Conservation (phyloP, 257 asterid species). For the Penstemon davidsonii region DNA sequence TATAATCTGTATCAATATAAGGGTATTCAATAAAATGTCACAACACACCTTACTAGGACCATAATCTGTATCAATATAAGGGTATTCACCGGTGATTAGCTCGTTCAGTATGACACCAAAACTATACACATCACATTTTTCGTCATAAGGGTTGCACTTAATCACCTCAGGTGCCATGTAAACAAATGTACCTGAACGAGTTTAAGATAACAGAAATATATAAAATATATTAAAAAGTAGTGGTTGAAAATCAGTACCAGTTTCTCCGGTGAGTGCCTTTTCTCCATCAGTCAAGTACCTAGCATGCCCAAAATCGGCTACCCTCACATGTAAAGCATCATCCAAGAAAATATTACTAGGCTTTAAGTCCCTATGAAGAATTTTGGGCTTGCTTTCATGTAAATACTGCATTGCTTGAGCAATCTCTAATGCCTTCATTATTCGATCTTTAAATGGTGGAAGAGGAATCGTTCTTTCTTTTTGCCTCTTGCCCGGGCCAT, state of each 20-base stretch:
- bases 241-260: conserved; percentile 35
- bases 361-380: conserved; percentile 71
- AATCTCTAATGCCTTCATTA: conserved; percentile 59
- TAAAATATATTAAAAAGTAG: neutral
- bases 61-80: conserved; percentile 58
- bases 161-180: conserved; percentile 91
- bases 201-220: neutral
- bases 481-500: conserved; percentile 61
- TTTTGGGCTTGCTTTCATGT: conserved; percentile 61
- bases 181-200: conserved; percentile 59
- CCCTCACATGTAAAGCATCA: conserved; percentile 55
- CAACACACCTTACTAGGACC: conserved; percentile 60
- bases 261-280: conserved; percentile 80
- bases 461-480: conserved; percentile 49
- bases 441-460: conserved; percentile 52
- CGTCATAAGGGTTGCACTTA: conserved; percentile 58
- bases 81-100: conserved; percentile 60
- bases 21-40: neutral
- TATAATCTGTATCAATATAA: too few species aligned
- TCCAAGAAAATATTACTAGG: conserved; percentile 77
- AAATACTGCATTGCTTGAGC: conserved; percentile 86
- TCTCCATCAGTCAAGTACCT: conserved; percentile 65
- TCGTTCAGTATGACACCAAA: conserved; percentile 66
- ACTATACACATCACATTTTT: conserved; percentile 77
- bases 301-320: conserved; percentile 88